These are phyloP conservation scores for Chrysanthemum lavandulifolium DNA, from an alignment of 129 eudicot species.

Conservation along the genomic window DNA sequence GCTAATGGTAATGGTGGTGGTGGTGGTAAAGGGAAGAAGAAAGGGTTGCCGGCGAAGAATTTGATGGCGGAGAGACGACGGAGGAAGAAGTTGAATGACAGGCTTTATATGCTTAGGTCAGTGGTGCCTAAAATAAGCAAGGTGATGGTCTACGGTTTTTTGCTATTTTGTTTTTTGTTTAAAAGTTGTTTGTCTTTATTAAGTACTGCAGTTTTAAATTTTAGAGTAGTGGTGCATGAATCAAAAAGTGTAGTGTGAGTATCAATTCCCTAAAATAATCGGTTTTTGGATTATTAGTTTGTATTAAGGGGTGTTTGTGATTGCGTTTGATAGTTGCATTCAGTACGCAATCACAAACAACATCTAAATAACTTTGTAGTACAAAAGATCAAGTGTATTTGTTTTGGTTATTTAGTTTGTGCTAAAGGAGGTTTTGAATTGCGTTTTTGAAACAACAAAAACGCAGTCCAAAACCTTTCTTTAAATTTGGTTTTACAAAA, in stretches of 20 bases:
- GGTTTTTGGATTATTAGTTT: background rate
- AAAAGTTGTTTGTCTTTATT: background rate
- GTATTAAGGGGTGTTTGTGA: background rate
- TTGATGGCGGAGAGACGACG: slow-evolving; percentile 94
- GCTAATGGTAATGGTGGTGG: slow-evolving; percentile 37
- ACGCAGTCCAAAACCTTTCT: too few relatives aligned
- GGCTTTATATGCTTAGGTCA: slow-evolving; percentile 93
- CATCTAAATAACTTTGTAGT: too few relatives aligned
- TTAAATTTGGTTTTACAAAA: too few relatives aligned
- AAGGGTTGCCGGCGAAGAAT: slow-evolving; percentile 92
- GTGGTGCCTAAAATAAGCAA: slow-evolving; percentile 97
- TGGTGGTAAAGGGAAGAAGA: slow-evolving; percentile 68
- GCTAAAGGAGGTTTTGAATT: too few relatives aligned
- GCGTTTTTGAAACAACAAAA: too few relatives aligned
- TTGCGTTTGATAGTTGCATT: too few relatives aligned
- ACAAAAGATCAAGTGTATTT: too few relatives aligned
- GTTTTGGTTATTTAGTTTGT: too few relatives aligned
- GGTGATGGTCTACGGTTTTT: slow-evolving; percentile 42
- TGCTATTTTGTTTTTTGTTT: slow-evolving; percentile 6
- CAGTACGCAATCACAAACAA: too few relatives aligned
- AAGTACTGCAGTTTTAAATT: background rate
- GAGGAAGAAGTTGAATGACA: slow-evolving; percentile 89
- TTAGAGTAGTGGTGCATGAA: too few relatives aligned
- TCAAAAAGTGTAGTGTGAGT: too few relatives aligned
- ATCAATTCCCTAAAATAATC: too few relatives aligned